phyloP scores from a whole-genome alignment of 192 early-diverging fungal species.

The Mortierella antarctica region DNA sequence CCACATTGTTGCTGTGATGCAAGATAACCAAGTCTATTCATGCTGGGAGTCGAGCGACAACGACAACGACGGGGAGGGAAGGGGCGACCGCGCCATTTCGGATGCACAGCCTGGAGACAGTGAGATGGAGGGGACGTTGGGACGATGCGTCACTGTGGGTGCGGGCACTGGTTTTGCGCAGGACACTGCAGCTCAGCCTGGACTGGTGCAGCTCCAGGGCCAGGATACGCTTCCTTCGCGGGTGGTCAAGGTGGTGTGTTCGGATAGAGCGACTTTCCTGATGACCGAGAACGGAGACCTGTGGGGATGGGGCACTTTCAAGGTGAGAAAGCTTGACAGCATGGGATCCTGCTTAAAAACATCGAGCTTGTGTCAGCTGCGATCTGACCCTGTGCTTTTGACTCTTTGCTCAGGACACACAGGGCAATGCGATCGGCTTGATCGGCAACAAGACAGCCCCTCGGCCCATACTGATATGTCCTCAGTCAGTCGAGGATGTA shows the following conservation, averaged over 20 bases:
- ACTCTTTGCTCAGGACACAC: slow-evolving; percentile 7
- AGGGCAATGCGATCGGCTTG: slow-evolving; percentile 7
- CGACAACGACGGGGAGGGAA: not conserved
- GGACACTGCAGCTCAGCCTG: slow-evolving; percentile 30
- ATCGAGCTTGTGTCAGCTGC: not conserved
- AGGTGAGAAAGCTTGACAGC: not conserved
- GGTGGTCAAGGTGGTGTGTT: slow-evolving; percentile 29
- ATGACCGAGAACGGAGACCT: slow-evolving; percentile 33
- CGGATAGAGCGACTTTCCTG: slow-evolving; percentile 29
- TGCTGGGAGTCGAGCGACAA: slow-evolving; percentile 28
- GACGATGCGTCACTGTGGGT: slow-evolving; percentile 2
- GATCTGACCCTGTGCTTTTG: not conserved
- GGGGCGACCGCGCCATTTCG: not conserved
- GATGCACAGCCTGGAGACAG: not conserved
- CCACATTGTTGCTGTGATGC: slow-evolving; percentile 38
- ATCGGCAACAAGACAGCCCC: slow-evolving; percentile 2
- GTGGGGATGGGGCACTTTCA: slow-evolving; percentile 43
- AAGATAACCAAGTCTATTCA: slow-evolving; percentile 35
- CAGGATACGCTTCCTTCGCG: not conserved
- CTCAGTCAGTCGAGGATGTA: slow-evolving; percentile 22
- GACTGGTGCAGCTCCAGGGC: slow-evolving; percentile 12
- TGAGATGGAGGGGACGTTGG: slow-evolving; percentile 17
- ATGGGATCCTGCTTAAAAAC: not conserved
- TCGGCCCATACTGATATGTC: slow-evolving; percentile 22
- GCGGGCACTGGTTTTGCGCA: slow-evolving; percentile 9